Conservation (phyloP, 768 basidiomycete genomes). For the Leccinellum luteum region DNA sequence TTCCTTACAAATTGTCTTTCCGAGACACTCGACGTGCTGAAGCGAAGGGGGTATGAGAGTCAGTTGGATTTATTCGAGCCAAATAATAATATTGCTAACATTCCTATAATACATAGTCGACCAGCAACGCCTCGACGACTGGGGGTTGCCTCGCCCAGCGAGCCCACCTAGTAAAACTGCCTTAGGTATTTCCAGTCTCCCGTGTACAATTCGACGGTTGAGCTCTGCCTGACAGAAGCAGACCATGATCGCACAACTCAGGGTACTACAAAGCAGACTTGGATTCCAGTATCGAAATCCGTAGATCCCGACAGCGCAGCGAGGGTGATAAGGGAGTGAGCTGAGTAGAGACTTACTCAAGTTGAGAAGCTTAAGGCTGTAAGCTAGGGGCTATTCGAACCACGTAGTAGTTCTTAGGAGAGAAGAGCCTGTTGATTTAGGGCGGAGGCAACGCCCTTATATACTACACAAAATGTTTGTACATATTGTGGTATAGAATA, state of each 20-base stretch:
- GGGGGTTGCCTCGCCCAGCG: slow-evolving; percentile 47
- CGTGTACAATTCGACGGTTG: not conserved
- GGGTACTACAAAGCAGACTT: not conserved
- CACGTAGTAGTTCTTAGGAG: no score
- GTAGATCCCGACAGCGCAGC: no score
- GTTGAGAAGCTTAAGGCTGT: no score
- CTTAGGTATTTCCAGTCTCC: not conserved
- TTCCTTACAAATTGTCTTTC: slow-evolving; percentile 89
- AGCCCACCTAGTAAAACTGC: not conserved
- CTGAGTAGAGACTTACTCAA: no score
- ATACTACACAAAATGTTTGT: no score
- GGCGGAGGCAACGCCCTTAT: no score
- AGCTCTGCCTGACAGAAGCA: not conserved
- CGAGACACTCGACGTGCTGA: slow-evolving; percentile 75
- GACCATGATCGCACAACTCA: not conserved
- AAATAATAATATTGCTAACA: not conserved
- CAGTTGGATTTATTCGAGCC: slow-evolving; percentile 10
- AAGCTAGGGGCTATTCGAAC: no score
- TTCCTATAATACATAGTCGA: slow-evolving; percentile 54
- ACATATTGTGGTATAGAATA: no score
- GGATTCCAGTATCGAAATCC: no score
- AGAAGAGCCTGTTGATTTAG: no score
- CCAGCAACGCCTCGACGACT: slow-evolving; percentile 32
- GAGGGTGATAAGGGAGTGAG: no score
- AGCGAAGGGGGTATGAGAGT: slow-evolving; percentile 82